These are phyloP conservation scores for Nannochloris sp. DNA, from an alignment of 139 green algal genomes.

Conservation along the genomic window DNA sequence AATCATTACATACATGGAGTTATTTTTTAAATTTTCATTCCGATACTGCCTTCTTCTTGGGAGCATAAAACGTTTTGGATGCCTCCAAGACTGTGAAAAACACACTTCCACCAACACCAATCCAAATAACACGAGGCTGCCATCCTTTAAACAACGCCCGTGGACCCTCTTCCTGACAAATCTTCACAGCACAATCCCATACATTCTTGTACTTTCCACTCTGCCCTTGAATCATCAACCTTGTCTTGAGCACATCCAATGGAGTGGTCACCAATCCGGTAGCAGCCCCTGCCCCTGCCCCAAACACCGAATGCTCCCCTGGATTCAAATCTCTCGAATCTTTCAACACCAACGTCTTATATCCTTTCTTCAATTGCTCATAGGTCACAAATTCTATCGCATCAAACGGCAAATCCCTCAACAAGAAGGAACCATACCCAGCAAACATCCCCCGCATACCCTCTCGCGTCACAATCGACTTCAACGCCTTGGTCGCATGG, in stretches of 20 bases:
- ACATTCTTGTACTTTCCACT: conserved; percentile 43
- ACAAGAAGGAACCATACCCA: conserved; percentile 96
- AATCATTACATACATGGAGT: background rate
- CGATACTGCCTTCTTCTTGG: conserved; percentile 8
- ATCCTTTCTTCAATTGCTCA: conserved; percentile 62
- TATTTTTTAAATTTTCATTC: background rate
- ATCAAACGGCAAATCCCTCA: conserved; percentile 96
- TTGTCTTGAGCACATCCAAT: conserved; percentile 89
- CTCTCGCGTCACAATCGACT: conserved; percentile 65
- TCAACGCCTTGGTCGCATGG: conserved; percentile 42
- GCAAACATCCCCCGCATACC: conserved; percentile 77
- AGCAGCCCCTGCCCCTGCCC: conserved; percentile 66
- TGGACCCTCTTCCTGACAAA: conserved; percentile 69
- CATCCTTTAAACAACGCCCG: conserved; percentile 78
- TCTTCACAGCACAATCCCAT: conserved; percentile 52
- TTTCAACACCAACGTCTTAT: conserved; percentile 16
- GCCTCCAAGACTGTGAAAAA: conserved; percentile 80
- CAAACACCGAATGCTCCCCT: conserved; percentile 53
- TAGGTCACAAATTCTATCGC: conserved; percentile 95
- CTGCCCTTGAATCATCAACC: conserved; percentile 81
- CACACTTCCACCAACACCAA: conserved; percentile 84
- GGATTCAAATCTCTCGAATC: conserved; percentile 47
- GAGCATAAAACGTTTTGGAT: conserved; percentile 45
- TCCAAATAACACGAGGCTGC: conserved; percentile 93
- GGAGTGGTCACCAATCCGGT: conserved; percentile 83